Evolutionary conservation across 495 filamentous ascomycete species (phyloP).

Genomic region (Beverwykella pulmonaria): DNA sequence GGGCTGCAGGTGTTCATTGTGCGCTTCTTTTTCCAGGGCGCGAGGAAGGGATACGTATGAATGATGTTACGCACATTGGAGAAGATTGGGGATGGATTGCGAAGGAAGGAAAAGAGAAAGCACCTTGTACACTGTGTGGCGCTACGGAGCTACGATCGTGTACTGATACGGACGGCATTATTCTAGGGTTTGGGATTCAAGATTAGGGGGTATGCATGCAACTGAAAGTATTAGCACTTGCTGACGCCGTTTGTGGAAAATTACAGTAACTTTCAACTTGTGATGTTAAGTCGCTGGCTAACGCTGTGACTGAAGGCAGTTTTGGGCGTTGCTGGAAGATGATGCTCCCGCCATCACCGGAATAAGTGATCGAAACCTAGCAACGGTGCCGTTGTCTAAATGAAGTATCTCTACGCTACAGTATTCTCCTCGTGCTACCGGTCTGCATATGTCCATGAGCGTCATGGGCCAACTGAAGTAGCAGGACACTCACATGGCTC

Average conservation of each 20-base stretch:
- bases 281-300: too few species aligned
- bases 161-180: neutral
- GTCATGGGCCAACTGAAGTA: too few species aligned
- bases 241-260: neutral
- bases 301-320: too few species aligned
- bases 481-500: too few species aligned
- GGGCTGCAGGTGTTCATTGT: slow-evolving; percentile 97
- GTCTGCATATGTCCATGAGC: too few species aligned
- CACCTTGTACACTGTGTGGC: neutral
- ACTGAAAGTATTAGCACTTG: neutral
- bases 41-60: slow-evolving; percentile 56
- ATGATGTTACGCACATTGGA: neutral
- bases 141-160: neutral
- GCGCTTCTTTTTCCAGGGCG: slow-evolving; percentile 97
- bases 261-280: too few species aligned
- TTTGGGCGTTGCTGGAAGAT: too few species aligned
- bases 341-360: too few species aligned
- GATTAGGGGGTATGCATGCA: neutral
- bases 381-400: too few species aligned
- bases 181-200: neutral
- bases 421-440: too few species aligned
- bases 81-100: neutral
- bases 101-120: neutral
- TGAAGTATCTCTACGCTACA: too few species aligned
- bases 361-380: too few species aligned